These are phyloP conservation scores for Rhizophora mangle DNA, from an alignment of 345 rosid species.

Conservation along the genomic window DNA sequence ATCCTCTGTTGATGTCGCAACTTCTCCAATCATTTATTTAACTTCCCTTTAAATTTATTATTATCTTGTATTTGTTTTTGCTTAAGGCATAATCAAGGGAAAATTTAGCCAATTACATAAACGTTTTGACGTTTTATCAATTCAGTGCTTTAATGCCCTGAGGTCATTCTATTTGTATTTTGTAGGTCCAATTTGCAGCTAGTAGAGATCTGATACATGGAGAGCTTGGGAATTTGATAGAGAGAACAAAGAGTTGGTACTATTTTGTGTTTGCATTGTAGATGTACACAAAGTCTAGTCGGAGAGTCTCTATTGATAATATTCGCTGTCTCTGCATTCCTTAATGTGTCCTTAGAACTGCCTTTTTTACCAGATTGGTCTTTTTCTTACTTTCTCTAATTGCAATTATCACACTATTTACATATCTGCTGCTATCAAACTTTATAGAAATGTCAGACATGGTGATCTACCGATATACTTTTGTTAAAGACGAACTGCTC, in stretches of 20 bases:
- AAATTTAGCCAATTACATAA: conserved; percentile 16
- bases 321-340: background rate
- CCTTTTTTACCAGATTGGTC: no score
- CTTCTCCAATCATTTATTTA: background rate
- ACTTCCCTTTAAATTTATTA: background rate
- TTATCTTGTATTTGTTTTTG: background rate
- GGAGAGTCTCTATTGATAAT: background rate
- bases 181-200: conserved; percentile 26
- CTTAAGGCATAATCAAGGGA: conserved; percentile 21
- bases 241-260: conserved; percentile 15
- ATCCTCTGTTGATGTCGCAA: background rate
- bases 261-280: no score
- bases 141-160: background rate
- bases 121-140: background rate
- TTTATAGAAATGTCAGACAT: no score
- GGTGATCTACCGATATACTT: no score
- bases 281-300: no score
- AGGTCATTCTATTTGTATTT: conserved; percentile 5
- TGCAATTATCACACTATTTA: no score
- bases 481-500: no score
- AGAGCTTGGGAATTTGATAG: conserved; percentile 15
- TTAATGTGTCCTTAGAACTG: background rate
- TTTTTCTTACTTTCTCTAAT: no score
- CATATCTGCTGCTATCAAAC: no score
- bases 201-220: conserved; percentile 21